Conservation (phyloP, 1,284 basidiomycete species). For the Pyrrhoderma lamaoense region DNA sequence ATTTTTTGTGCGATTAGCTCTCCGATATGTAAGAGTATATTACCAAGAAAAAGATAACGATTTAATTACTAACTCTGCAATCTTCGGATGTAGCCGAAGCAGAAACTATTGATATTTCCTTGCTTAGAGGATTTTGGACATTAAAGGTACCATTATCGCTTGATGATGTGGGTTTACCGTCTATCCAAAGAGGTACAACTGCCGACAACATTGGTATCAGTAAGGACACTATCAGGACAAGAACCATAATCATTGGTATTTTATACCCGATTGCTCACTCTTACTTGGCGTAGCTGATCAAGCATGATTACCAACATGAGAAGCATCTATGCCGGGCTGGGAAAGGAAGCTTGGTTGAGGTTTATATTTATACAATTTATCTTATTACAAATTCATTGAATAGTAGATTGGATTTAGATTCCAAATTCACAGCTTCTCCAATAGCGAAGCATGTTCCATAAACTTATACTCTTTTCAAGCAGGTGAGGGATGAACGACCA, state of each 20-base stretch:
- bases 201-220: conserved; percentile 3
- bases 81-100: conserved; percentile 41
- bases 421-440: too few species aligned
- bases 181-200: conserved; percentile 25
- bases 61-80: conserved; percentile 25
- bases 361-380: too few species aligned
- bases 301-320: too few species aligned
- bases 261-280: too few species aligned
- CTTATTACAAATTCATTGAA: too few species aligned
- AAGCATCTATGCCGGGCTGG: too few species aligned
- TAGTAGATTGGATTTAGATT: too few species aligned
- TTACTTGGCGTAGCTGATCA: neutral
- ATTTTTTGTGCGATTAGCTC: too few species aligned
- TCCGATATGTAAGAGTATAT: neutral
- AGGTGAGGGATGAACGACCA: conserved; percentile 32
- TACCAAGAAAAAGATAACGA: neutral
- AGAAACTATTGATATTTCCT: conserved; percentile 34
- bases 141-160: conserved; percentile 37
- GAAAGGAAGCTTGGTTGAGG: too few species aligned
- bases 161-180: conserved; percentile 30
- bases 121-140: conserved; percentile 37
- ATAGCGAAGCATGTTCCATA: too few species aligned
- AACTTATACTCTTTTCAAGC: neutral
- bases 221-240: too few species aligned
- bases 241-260: too few species aligned